A percentile compares a stretch with the other conserved stretches of the same genome.
These are phyloP conservation scores for Nitzschia putrida DNA, from an alignment of 108 stramenopile species.

Conservation along the genomic window DNA sequence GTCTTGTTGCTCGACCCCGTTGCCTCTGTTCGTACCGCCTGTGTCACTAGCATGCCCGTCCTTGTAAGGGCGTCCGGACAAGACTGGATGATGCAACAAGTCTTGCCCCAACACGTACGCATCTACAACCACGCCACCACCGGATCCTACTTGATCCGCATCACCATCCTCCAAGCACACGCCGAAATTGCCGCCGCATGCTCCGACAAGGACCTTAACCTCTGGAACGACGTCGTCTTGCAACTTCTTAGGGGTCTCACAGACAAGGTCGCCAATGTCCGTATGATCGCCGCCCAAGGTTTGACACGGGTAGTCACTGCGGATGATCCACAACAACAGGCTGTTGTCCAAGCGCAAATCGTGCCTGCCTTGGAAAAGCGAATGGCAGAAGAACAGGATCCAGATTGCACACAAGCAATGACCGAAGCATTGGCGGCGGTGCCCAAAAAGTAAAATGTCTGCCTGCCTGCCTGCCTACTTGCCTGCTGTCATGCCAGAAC, in stretches of 20 bases:
- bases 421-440: constrained; percentile 30
- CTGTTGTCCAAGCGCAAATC: constrained; percentile 37
- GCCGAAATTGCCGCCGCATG: constrained; percentile 51
- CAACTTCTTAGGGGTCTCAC: constrained; percentile 62
- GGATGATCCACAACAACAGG: constrained; percentile 36
- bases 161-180: constrained; percentile 76
- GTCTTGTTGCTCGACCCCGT: constrained; percentile 81
- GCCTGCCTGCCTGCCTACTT: no score
- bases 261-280: constrained; percentile 85
- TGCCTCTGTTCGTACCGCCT: constrained; percentile 71
- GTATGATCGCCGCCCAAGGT: constrained; percentile 84
- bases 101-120: constrained; percentile 65
- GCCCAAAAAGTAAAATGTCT: constrained; percentile 38
- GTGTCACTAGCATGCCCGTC: constrained; percentile 71
- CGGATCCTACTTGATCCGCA: constrained; percentile 74
- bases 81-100: constrained; percentile 71
- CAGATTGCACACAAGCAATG: constrained; percentile 35
- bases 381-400: constrained; percentile 48
- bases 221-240: constrained; percentile 58
- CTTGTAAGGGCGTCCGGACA: constrained; percentile 75
- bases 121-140: constrained; percentile 73
- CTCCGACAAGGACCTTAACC: constrained; percentile 10
- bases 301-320: constrained; percentile 37
- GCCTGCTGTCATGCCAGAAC: not conserved
- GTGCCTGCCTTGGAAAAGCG: constrained; percentile 42